Conservation (phyloP, 2,329 filamentous ascomycete genomes). For the Penicillium sp. region DNA sequence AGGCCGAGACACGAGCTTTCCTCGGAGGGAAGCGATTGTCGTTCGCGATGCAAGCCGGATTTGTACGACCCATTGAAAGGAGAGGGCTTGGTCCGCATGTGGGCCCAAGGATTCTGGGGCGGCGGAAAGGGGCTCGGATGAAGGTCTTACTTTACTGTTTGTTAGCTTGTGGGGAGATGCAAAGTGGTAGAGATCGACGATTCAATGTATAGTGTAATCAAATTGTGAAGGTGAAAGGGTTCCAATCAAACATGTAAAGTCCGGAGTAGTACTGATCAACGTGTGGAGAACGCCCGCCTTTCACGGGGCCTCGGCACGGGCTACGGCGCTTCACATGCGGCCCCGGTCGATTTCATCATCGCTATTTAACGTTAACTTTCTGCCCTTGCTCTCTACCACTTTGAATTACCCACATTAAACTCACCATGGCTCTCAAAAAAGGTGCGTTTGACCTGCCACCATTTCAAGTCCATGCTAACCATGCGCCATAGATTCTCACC, state of each 20-base stretch:
- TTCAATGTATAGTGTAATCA: not conserved
- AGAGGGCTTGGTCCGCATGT: constrained; percentile 1
- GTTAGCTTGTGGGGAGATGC: not conserved
- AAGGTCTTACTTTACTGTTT: not conserved
- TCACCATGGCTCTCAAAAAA: constrained; percentile 71
- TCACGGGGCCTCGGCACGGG: constrained; percentile 21
- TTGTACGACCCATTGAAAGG: constrained; percentile 8
- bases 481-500: constrained; percentile 67
- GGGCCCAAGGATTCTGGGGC: constrained; percentile 6
- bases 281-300: not conserved
- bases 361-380: constrained; percentile 15
- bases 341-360: constrained; percentile 18
- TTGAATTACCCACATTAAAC: constrained; percentile 1
- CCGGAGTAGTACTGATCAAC: not conserved
- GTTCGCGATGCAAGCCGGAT: constrained; percentile 18
- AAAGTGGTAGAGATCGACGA: not conserved
- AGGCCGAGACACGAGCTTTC: not conserved
- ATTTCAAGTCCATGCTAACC: constrained; percentile 7
- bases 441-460: constrained; percentile 50
- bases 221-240: not conserved
- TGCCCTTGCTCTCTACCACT: not conserved
- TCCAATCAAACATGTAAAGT: not conserved
- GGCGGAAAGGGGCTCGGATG: not conserved
- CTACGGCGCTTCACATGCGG: constrained; percentile 23
- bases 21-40: constrained; percentile 14